Percentiles rank a stretch among this genome's conserved stretches.
phyloP scores from a whole-genome alignment of 805 yeast species.

The Isabelozyma gotoi region DNA sequence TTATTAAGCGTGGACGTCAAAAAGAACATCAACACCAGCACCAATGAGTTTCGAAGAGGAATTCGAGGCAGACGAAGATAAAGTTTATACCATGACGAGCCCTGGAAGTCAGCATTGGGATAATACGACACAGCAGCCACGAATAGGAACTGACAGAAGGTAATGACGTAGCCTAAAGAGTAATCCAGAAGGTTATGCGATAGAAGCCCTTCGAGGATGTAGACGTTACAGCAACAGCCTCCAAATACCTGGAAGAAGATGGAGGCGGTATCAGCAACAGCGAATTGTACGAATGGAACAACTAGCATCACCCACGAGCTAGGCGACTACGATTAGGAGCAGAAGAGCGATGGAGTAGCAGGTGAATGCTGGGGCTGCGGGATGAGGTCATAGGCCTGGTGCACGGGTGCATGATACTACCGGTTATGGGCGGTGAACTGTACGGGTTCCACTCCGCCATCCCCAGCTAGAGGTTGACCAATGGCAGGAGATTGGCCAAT shows the following conservation, averaged over 20 bases:
- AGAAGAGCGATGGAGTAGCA: neutral
- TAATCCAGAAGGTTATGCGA: conserved; percentile 11
- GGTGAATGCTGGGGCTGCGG: neutral
- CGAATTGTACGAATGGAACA: neutral
- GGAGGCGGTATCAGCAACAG: conserved; percentile 5
- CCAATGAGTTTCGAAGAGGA: conserved; percentile 44
- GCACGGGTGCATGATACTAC: too few species aligned
- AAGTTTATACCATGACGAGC: conserved; percentile 17
- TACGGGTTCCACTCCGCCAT: too few species aligned
- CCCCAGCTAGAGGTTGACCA: too few species aligned
- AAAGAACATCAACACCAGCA: conserved; percentile 52
- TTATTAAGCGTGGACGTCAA: conserved; percentile 55
- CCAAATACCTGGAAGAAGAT: conserved; percentile 49
- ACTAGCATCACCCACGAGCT: neutral
- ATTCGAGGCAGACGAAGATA: conserved; percentile 32
- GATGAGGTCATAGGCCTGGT: too few species aligned
- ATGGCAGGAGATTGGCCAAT: too few species aligned
- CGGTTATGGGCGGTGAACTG: too few species aligned
- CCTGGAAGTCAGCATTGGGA: conserved; percentile 27
- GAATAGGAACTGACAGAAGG: conserved; percentile 57
- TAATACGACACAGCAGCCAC: conserved; percentile 47
- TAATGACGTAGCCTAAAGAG: conserved; percentile 51
- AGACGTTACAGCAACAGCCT: conserved; percentile 74
- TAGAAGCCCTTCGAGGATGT: conserved; percentile 57
- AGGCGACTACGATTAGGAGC: neutral